Conservation (phyloP, 768 basidiomycete genomes). For the Krasilnikovozyma curviuscula region DNA sequence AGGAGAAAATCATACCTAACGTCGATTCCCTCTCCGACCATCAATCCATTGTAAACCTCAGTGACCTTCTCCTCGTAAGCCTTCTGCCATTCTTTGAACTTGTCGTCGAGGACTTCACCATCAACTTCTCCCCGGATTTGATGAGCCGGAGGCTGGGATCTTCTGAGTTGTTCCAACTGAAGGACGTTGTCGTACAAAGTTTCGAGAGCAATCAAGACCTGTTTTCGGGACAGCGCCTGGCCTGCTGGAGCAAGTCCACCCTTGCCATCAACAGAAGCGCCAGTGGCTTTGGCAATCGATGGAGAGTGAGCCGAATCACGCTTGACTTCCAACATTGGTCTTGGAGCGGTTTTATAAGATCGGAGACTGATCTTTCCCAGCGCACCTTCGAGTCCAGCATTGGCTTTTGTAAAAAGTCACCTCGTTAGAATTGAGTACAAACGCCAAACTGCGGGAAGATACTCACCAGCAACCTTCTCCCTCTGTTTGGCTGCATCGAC, state of each 20-base stretch:
- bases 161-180: conserved; percentile 61
- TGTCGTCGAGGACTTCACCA: conserved; percentile 16
- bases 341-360: conserved; percentile 88
- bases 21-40: conserved; percentile 78
- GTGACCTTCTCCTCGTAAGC: conserved; percentile 33
- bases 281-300: background rate
- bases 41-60: conserved; percentile 56
- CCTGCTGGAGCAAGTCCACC: no score
- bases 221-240: conserved; percentile 44
- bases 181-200: conserved; percentile 66
- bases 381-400: conserved; percentile 46
- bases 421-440: background rate
- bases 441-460: background rate
- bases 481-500: conserved; percentile 74
- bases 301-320: conserved; percentile 15
- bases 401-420: background rate
- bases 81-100: conserved; percentile 28
- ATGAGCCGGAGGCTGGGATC: conserved; percentile 45
- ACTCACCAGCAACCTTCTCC: conserved; percentile 41
- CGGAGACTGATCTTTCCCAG: conserved; percentile 84
- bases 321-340: conserved; percentile 83
- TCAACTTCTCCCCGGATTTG: conserved; percentile 16
- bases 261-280: no score
- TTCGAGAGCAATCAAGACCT: conserved; percentile 62
- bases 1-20: conserved; percentile 44